These are phyloP conservation scores for Escallonia herrerae DNA, from an alignment of 129 eudicot genomes.

Conservation along the genomic window DNA sequence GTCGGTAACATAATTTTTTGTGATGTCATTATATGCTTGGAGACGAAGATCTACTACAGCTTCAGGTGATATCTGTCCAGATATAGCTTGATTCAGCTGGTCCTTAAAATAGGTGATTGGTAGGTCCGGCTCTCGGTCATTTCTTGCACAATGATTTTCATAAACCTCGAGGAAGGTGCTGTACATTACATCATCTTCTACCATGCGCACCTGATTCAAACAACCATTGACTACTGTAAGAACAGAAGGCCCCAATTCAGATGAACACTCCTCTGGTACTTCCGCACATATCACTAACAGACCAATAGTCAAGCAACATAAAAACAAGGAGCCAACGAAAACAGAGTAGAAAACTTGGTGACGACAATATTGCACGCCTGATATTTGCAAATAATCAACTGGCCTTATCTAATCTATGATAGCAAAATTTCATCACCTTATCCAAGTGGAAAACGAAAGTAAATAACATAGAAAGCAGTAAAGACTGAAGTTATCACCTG, in stretches of 20 bases:
- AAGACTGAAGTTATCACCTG: constrained; percentile 49
- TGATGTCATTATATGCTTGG: constrained; percentile 82
- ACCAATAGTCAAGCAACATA: neutral
- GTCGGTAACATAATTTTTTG: constrained; percentile 62
- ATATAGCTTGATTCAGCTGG: constrained; percentile 92
- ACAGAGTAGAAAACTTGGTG: neutral
- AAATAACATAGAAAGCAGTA: neutral
- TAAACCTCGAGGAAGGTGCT: constrained; percentile 98
- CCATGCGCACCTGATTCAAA: constrained; percentile 79
- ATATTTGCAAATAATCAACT: neutral
- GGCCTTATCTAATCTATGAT: neutral
- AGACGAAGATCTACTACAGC: constrained; percentile 94
- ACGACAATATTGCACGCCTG: neutral
- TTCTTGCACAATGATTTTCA: constrained; percentile 96
- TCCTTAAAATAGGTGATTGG: constrained; percentile 93
- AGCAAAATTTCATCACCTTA: neutral
- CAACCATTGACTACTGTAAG: constrained; percentile 8
- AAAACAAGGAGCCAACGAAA: neutral
- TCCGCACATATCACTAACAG: neutral
- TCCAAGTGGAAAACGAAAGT: neutral
- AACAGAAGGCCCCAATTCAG: neutral
- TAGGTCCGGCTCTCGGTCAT: constrained; percentile 84
- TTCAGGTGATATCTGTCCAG: constrained; percentile 90
- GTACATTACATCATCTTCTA: constrained; percentile 94
- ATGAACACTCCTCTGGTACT: neutral